Evolutionary conservation across 2,329 filamentous ascomycete species (phyloP), one percentile per base, ranked within the genome.

Genomic region (Pestalotiopsis sp.): DNA sequence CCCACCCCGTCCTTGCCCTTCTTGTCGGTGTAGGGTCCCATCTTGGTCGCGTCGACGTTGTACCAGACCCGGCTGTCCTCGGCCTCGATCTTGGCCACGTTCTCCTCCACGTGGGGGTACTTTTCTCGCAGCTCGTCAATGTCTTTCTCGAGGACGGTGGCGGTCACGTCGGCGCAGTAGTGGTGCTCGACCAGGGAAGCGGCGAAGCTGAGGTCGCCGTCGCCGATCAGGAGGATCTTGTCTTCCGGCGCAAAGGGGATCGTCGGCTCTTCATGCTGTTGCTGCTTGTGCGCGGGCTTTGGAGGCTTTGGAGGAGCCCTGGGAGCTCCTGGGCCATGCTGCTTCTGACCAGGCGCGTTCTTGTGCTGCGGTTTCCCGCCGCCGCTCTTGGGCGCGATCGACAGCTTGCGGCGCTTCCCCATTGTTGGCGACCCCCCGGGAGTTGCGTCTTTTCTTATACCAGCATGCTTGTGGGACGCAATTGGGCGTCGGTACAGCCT

Each of bases 201-300:
- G 13, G 92, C 88, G 78, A 94, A 95, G 77, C 91, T 94, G 76
- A 96, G 88, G 80, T 97, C 93, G 72, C 90, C 93, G 77, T 96
- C 93, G 75, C 93, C 93, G 65, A 95, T 82, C 2, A 95, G 87
- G 6, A 96, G 88, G 71, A 95, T 93, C 74, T 86, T 82, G 72
- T 94, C 89, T 73, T 87, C 81, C 52, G 87, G 82, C 27, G 84
- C 79, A 79, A 95, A 95, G 17, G 93, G 93, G 25, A 95, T 90
- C 3, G 83, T 87, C 27, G 85, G 89, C 71, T 80, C 80, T 71
- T 76, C 74, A 66, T 80, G 77, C 66, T 78, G 75, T 6, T 71
- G 71, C 58, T 77, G 74, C 6, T 39, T 60, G 12, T 25, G 39
- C 3, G 27, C 27, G n/a, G 39, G 39, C 14, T 39, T 36, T 31